These are phyloP conservation scores for Phyllachora maydis DNA, from an alignment of 2,329 filamentous ascomycete genomes.

Conservation along the genomic window DNA sequence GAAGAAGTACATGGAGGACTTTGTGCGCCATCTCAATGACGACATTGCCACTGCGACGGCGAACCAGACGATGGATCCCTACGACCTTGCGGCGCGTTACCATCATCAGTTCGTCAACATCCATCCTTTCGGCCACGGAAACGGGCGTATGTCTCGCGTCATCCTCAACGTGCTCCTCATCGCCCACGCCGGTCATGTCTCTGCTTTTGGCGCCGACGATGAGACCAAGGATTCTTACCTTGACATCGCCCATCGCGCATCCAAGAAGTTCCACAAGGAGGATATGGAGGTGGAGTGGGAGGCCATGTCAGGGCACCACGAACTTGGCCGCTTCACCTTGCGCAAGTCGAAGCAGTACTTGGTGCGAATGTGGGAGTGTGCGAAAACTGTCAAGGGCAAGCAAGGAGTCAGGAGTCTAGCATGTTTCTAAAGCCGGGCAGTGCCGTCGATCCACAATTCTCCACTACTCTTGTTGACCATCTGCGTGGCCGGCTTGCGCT, in stretches of 20 bases:
- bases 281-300: constrained; percentile 1
- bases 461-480: no score
- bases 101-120: constrained; percentile 14
- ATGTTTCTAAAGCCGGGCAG: no score
- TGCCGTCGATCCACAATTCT: no score
- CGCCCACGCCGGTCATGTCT: constrained; percentile 9
- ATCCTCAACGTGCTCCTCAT: constrained; percentile 15
- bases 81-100: constrained; percentile 8
- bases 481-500: no score
- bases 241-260: constrained; percentile 1
- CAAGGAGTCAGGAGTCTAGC: no score
- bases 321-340: constrained; percentile 1
- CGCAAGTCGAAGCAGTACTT: constrained; percentile 1
- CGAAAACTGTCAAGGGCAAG: no score
- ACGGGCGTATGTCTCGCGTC: constrained; percentile 14
- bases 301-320: neutral
- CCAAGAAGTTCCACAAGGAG: constrained; percentile 1
- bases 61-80: constrained; percentile 4
- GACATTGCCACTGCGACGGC: constrained; percentile 6
- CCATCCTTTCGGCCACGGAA: constrained; percentile 17
- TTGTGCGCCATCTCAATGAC: constrained; percentile 5
- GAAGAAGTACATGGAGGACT: constrained; percentile 7
- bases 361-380: constrained; percentile 1
- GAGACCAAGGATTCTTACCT: constrained; percentile 2
- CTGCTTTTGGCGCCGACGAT: constrained; percentile 1